Conservation (phyloP, 441 rosid species). For the Hura crepitans region DNA sequence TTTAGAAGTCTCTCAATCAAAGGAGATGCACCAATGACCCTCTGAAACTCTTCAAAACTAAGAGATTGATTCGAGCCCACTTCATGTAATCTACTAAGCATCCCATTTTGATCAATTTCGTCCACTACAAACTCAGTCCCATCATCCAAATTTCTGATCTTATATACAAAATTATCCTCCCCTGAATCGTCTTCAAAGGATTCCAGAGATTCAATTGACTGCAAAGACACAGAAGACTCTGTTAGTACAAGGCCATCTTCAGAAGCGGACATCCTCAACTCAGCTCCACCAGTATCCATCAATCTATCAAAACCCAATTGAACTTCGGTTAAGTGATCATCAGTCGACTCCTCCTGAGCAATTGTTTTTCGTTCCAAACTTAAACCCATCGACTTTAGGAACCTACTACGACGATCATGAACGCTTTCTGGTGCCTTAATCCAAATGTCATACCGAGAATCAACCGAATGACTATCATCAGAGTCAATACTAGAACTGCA, state of each 20-base stretch:
- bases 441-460: conserved; percentile 61
- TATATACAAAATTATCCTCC: conserved; percentile 20
- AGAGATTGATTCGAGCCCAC: conserved; percentile 31
- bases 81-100: conserved; percentile 22
- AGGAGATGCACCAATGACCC: conserved; percentile 29
- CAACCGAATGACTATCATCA: conserved; percentile 17
- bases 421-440: conserved; percentile 55
- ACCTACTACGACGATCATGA: conserved; percentile 63
- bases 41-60: conserved; percentile 41
- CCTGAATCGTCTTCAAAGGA: conserved; percentile 16
- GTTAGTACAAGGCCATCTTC: conserved; percentile 18
- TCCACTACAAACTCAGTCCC: conserved; percentile 28
- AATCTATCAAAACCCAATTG: conserved; percentile 31
- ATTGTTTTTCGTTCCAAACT: conserved; percentile 29
- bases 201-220: conserved; percentile 25
- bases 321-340: conserved; percentile 14
- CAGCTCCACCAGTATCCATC: conserved; percentile 40
- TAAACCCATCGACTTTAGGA: conserved; percentile 63
- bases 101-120: conserved; percentile 28
- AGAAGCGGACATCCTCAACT: conserved; percentile 33
- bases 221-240: conserved; percentile 25
- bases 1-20: conserved; percentile 21
- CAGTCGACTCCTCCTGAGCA: conserved; percentile 28
- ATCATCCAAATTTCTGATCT: conserved; percentile 30
- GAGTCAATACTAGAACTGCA: conserved; percentile 27